Base-by-base conservation (phyloP, 2,329 filamentous ascomycete species). In the Plenodomus tracheiphilus region DNA sequence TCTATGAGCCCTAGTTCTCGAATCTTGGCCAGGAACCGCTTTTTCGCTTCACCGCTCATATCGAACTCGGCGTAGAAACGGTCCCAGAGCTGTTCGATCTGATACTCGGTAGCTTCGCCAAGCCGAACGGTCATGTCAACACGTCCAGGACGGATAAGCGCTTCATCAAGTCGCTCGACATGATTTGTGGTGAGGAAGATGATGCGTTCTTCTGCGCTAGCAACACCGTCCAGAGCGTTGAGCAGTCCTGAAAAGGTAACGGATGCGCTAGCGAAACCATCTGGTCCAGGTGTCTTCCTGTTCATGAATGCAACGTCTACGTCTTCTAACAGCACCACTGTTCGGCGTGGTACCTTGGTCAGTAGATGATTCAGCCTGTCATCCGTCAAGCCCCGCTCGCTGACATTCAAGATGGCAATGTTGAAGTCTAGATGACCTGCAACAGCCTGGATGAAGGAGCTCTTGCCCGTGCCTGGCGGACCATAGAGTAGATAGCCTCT, bases 101-200 rank as follows among this genome's bases (percentile, higher is more conserved):
- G 94, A 70, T 89, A 88, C 49, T 85, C 81, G 2, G 89, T 93
- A 25, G 93, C 91, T 72, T 96, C 89, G 32, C 92, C 93, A 41
- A 99, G 87, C 46, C 90, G 84, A 3, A 96, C 83, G 59, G 90
- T 94, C 87, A 97, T 88, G 72, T 99, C 94, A 1, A 99, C 91
- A 41, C 94, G 83, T 0, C 94, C 94, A 0, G 94, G 94, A 19
- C 94, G 82, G 40, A 97, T 90, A 36, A 99, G 75, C 3, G 94
- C 94, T 52, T 91, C 87, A 65, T 97, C 91, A 1, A 97, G 81
- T 35, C 90, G 83, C 58, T 97, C 91, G 32, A 96, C 85, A 66
- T 97, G 91, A 66, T 99, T 99, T 17, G 93, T 96, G 2, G 94
- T 99, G 54, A 96, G 79, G 72, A 99, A 96, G 1, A 95, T 85